Evolutionary conservation across 2,329 filamentous ascomycete species (phyloP), one percentile per base, ranked within the genome.

Genomic region (Karstenula rhodostoma): DNA sequence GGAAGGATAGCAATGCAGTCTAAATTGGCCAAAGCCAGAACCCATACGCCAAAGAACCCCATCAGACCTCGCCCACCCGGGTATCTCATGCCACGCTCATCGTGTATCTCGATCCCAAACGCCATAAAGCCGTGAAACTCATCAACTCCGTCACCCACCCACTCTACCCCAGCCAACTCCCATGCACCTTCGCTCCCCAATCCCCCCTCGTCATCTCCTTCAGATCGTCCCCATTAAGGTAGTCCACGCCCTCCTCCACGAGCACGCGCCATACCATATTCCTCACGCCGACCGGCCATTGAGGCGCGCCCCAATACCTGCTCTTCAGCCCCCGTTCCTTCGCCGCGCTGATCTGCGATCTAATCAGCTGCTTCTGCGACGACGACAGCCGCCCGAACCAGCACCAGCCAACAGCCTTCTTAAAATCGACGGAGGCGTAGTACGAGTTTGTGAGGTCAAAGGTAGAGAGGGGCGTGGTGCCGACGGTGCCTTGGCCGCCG

Each of bases 391-490:
- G 77, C 4, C 82, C 83, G 69, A 73, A 81, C 79, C 74, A 82
- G 48, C 81, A 77, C 53, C 72, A 75, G 2, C 87, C 89, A 15
- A 92, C 80, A 0, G 83, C 73, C 3, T 74, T 69, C 19, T 74
- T 77, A 69, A 91, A 89, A 17, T 85, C 83, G 3, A 84, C 82
- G 50, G 85, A 89, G 19, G 89, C 87, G 73, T 91, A 92, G 76
- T 87, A 89, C 3, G 87, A 89, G 73, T 90, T 92, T 19, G 78
- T 77, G 0, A 74, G 73, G 63, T 80, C 77, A 29, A 80, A 76
- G 19, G 2, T 68, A 69, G 33, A 79, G 77, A 3, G 72, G 61
- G 2, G 69, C 67, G 1, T 75, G 67, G 79, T 78, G 53, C 79
- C 79, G 53, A 81, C 78, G 17, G 76, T 73, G 57, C 83, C 84